A percentile compares a stretch with the other conserved stretches of the same genome.
phyloP scores from a whole-genome alignment of 2,329 filamentous ascomycete species.

The Fusarium pseudoanthophilum region DNA sequence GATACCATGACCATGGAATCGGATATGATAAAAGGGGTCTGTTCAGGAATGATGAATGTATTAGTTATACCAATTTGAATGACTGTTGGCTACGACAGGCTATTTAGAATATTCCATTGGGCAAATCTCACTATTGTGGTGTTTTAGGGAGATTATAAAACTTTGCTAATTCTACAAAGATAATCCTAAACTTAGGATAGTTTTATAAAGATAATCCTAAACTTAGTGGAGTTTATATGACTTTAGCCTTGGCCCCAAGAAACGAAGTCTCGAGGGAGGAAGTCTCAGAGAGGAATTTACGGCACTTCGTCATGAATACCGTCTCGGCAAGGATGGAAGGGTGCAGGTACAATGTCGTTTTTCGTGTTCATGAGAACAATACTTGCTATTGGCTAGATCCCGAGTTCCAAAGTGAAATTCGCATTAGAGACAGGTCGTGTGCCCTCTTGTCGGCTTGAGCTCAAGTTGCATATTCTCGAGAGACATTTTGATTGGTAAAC shows the following conservation, averaged over 20 bases:
- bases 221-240: not conserved
- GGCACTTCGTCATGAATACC: not conserved
- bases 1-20: constrained; percentile 32
- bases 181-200: not conserved
- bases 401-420: not conserved
- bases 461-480: not conserved
- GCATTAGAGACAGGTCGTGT: constrained; percentile 21
- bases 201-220: not conserved
- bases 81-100: constrained; percentile 8
- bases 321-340: not conserved
- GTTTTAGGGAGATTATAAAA: too few species aligned
- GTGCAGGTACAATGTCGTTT: too few species aligned
- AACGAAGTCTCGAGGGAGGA: not conserved
- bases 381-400: not conserved
- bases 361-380: not conserved
- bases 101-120: not conserved
- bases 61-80: constrained; percentile 42
- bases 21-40: constrained; percentile 9
- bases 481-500: not conserved
- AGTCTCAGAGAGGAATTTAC: not conserved
- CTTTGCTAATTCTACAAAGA: not conserved
- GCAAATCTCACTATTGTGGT: not conserved
- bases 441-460: constrained; percentile 3
- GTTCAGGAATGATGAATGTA: constrained; percentile 11
- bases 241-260: not conserved